A percentile compares a stretch with the other conserved stretches of the same genome.
phyloP scores from a whole-genome alignment of 106 monocot species.

The Dioscorea zingiberensis region DNA sequence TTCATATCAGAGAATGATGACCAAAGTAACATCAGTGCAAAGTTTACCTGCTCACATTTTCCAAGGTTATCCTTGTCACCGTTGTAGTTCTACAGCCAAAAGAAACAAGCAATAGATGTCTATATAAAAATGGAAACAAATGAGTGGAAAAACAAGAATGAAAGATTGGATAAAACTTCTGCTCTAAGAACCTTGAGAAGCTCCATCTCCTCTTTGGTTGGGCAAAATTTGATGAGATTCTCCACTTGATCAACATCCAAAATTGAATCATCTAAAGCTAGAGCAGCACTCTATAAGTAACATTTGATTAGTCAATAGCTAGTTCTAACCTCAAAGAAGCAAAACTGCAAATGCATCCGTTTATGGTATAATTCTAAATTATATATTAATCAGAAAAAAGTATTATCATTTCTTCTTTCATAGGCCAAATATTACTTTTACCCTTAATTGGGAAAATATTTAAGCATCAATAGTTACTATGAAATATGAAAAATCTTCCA shows the following conservation, averaged over 20 bases:
- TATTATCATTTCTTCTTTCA: too few relatives aligned
- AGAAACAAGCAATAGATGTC: slow-evolving; percentile 1
- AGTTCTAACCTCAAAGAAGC: neutral
- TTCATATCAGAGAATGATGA: too few relatives aligned
- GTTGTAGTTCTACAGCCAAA: slow-evolving; percentile 34
- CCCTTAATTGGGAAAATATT: too few relatives aligned
- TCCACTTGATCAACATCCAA: slow-evolving; percentile 69
- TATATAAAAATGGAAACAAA: neutral
- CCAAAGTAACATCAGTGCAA: too few relatives aligned
- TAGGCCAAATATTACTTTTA: too few relatives aligned
- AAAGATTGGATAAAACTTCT: neutral
- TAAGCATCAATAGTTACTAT: too few relatives aligned
- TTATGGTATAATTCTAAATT: too few relatives aligned
- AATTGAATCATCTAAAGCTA: slow-evolving; percentile 57
- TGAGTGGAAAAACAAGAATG: neutral
- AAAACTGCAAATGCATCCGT: neutral
- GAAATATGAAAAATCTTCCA: too few relatives aligned
- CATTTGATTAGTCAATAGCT: slow-evolving; percentile 6
- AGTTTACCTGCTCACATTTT: slow-evolving; percentile 64
- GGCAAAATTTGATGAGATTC: slow-evolving; percentile 72
- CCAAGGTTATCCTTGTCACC: slow-evolving; percentile 61
- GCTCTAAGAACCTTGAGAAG: slow-evolving; percentile 45
- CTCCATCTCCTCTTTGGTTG: slow-evolving; percentile 79
- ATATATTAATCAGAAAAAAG: too few relatives aligned
- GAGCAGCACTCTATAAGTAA: slow-evolving; percentile 44